These are phyloP conservation scores for Candida argentea DNA, from an alignment of 805 yeast species.

Conservation along the genomic window DNA sequence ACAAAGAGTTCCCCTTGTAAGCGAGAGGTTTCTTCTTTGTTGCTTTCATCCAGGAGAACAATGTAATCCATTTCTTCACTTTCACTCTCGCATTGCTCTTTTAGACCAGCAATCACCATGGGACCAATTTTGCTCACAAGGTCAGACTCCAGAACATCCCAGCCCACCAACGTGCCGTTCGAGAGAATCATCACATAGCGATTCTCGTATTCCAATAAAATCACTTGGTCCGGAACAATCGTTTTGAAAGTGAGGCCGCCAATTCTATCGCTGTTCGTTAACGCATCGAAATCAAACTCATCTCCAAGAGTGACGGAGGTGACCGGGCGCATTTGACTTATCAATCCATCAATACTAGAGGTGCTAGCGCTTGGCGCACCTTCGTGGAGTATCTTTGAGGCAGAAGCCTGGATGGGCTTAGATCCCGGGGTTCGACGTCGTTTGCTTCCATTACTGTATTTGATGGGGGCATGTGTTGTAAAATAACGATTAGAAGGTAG, in stretches of 20 bases:
- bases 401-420: no score
- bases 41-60: slow-evolving; percentile 26
- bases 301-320: slow-evolving; percentile 71
- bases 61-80: slow-evolving; percentile 83
- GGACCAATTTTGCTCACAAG: slow-evolving; percentile 42
- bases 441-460: no score
- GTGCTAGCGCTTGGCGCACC: no score
- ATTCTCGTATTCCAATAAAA: slow-evolving; percentile 35
- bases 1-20: slow-evolving; percentile 65
- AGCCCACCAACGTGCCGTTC: slow-evolving; percentile 74
- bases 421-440: no score
- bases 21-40: slow-evolving; percentile 15
- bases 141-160: slow-evolving; percentile 62
- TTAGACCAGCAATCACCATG: slow-evolving; percentile 35
- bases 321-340: slow-evolving; percentile 34
- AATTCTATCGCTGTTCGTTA: no score
- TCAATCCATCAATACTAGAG: no score
- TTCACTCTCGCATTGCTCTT: slow-evolving; percentile 39
- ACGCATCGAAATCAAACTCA: slow-evolving; percentile 45
- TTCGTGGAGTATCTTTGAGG: no score
- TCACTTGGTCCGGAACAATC: slow-evolving; percentile 53
- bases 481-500: no score
- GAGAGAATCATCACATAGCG: slow-evolving; percentile 57
- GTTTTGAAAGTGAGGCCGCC: slow-evolving; percentile 14
- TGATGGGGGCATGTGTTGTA: no score